Evolutionary conservation across 495 filamentous ascomycete species (phyloP), one percentile per base, ranked within the genome.

Genomic region (Penicillium ucsense): DNA sequence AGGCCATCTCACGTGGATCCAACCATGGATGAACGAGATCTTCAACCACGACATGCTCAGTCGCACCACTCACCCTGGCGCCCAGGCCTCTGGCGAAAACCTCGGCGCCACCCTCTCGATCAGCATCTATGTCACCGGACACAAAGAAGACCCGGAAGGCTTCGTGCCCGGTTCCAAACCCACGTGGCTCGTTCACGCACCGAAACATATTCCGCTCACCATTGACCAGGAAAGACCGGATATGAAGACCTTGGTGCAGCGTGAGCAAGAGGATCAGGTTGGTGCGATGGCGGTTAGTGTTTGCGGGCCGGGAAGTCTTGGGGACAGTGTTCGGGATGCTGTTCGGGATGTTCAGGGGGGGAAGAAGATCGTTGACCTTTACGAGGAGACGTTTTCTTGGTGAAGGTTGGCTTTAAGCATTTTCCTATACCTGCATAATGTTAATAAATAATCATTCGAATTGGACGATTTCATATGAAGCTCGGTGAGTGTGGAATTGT

Each of bases 211-310:
- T 0, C 60, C 62, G 1, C 51, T 70, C 5, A 57, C 42, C 27
- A 55, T 70, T 5, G 45, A 53, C 35, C 54, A 56, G 10, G 66
- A 67, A 34, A 69, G 65, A 37, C 68, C 67, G 3, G 60, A 54
- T 33, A 65, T 70, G 35, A 50, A 43, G 3, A 46, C 56, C 7
- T 41, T 72, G n/a, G 27, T 74, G 8, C 61, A 64, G 27, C 53
- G 46, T 8, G 67, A 71, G 47, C 68, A 61, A 42, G 56, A 57
- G 5, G 43, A 59, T 37, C 68, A 72, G 38, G 54, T 72, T 3
- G 70, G 69, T 20, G 69, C 69, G 6, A 59, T 74, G 62, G 69
- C 69, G 2, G 70, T 72, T 6, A 71, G 66, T 54, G 66, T 74
- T 0, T 74, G 70, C 42, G 70, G 70, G 35, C 69, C 69, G 32